phyloP scores from a whole-genome alignment of 164 flowering plant species.

The Nymphaea thermarum region DNA sequence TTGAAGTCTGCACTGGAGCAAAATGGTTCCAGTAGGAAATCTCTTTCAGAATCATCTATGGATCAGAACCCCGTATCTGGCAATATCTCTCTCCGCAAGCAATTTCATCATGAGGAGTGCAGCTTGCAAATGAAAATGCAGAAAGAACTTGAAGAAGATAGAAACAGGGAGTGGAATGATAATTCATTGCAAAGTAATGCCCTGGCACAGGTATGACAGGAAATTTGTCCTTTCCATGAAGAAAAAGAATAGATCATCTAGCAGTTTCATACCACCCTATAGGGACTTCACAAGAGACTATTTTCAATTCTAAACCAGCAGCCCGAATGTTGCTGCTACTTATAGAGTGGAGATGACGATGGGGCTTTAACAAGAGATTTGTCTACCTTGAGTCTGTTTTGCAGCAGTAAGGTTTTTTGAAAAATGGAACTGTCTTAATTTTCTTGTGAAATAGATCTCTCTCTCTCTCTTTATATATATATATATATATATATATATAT shows the following conservation, averaged over 20 bases:
- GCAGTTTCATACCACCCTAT: background rate
- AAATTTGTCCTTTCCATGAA: no score
- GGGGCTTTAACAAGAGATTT: background rate
- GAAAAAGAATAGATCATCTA: no score
- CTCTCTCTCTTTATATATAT: no score
- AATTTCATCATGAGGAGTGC: conserved; percentile 51
- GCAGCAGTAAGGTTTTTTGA: no score
- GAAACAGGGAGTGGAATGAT: conserved; percentile 10
- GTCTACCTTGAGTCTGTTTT: no score
- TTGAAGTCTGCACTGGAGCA: conserved; percentile 63
- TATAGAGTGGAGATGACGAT: background rate
- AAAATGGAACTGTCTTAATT: no score
- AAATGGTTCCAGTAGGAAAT: conserved; percentile 86
- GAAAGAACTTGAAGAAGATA: conserved; percentile 43
- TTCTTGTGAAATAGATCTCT: no score
- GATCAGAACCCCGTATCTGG: conserved; percentile 42
- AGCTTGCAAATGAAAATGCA: conserved; percentile 15
- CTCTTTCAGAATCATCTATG: conserved; percentile 53
- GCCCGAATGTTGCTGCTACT: background rate
- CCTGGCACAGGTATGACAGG: conserved; percentile 31
- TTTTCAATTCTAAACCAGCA: background rate
- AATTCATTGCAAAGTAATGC: conserved; percentile 9
- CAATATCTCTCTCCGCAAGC: conserved; percentile 64
- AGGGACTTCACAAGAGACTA: background rate
- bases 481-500: no score